Percentiles rank a stretch among this genome's conserved stretches.
Evolutionary conservation across 176 grass and related monocot species (phyloP).

Genomic region (Thalia dealbata): DNA sequence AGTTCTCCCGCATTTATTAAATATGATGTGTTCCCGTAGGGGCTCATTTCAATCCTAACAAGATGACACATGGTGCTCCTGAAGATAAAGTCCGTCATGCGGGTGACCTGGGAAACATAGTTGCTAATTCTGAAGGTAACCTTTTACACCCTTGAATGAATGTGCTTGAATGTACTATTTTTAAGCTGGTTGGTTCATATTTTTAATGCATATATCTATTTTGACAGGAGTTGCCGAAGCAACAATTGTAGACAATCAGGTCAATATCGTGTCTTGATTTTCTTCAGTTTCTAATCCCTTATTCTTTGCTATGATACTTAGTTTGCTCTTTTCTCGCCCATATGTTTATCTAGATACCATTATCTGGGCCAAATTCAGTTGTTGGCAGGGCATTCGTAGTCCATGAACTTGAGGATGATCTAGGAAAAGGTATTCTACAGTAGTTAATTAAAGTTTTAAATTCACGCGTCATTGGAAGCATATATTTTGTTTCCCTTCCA

Average conservation of each 20-base stretch:
- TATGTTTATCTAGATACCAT: slow-evolving; percentile 60
- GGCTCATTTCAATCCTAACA: slow-evolving; percentile 84
- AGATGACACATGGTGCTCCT: slow-evolving; percentile 60
- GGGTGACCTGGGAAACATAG: slow-evolving; percentile 53
- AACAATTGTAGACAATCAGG: slow-evolving; percentile 79
- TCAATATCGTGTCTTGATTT: slow-evolving; percentile 9
- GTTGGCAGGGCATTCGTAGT: slow-evolving; percentile 97
- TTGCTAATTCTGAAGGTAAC: slow-evolving; percentile 81
- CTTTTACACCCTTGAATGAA: neutral
- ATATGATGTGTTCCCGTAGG: slow-evolving; percentile 26
- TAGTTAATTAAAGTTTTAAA: neutral
- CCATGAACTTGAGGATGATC: slow-evolving; percentile 96
- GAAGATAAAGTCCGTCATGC: slow-evolving; percentile 42
- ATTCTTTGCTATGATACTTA: neutral
- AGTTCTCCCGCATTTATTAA: neutral
- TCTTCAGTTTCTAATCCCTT: neutral
- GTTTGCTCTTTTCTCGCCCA: neutral
- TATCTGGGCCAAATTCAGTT: slow-evolving; percentile 65
- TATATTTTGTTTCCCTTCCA: neutral
- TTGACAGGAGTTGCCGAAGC: slow-evolving; percentile 71
- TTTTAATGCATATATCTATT: slow-evolving; percentile 15
- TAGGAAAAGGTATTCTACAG: slow-evolving; percentile 64
- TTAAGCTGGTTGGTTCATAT: neutral
- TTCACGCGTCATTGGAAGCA: slow-evolving; percentile 10
- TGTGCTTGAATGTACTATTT: neutral